phyloP scores from a whole-genome alignment of 2,329 filamentous ascomycete genomes.

The Nothophoma quercina region DNA sequence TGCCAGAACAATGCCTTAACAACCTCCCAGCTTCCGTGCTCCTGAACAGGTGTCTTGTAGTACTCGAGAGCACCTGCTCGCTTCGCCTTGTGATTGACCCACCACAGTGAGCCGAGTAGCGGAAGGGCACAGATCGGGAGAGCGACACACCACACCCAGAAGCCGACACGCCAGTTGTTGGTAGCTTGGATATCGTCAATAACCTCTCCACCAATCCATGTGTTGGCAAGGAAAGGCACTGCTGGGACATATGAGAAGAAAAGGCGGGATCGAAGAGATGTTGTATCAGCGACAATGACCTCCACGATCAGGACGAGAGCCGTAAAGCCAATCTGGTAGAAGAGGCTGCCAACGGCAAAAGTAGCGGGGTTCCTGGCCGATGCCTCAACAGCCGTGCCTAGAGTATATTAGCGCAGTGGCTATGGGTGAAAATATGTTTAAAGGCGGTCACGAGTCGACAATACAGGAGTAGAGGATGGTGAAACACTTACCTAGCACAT shows the following conservation, averaged over 20 bases:
- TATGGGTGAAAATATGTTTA: too few relatives aligned
- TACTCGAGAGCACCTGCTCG: conserved; percentile 56
- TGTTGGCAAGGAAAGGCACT: conserved; percentile 56
- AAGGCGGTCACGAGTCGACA: too few relatives aligned
- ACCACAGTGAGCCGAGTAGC: conserved; percentile 60
- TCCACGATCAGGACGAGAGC: conserved; percentile 68
- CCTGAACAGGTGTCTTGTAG: conserved; percentile 55
- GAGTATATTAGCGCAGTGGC: conserved; percentile 9
- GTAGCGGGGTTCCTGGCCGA: conserved; percentile 57
- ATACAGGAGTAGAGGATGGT: background rate
- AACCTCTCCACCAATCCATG: conserved; percentile 69
- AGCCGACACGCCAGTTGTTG: conserved; percentile 67
- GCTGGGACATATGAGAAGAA: conserved; percentile 67
- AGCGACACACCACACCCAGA: conserved; percentile 68
- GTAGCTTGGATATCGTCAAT: conserved; percentile 58
- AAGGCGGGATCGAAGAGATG: conserved; percentile 68
- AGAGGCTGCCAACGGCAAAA: conserved; percentile 58
- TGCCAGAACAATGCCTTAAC: conserved; percentile 61
- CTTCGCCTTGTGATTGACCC: conserved; percentile 62
- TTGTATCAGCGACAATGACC: conserved; percentile 70
- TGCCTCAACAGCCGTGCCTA: conserved; percentile 63
- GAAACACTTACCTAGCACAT: conserved; percentile 53
- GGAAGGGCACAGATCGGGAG: conserved; percentile 65
- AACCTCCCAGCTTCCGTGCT: conserved; percentile 50
- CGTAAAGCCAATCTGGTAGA: conserved; percentile 65